These are phyloP conservation scores for Neurospora sp. DNA, from an alignment of 495 filamentous ascomycete species.

Conservation along the genomic window DNA sequence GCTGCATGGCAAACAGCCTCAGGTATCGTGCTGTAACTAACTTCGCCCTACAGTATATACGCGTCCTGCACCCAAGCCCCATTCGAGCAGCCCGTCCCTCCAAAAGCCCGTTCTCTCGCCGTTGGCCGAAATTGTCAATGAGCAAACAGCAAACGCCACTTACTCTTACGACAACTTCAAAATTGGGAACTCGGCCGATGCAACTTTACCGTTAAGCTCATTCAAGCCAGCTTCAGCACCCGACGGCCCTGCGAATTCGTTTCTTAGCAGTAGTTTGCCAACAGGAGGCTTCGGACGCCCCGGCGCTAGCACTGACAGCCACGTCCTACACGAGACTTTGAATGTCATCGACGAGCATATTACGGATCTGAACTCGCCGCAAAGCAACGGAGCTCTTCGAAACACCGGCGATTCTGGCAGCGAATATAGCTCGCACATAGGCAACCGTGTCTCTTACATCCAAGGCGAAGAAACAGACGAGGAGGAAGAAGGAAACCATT, in stretches of 20 bases:
- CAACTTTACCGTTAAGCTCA: slow-evolving; percentile 31
- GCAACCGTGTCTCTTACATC: slow-evolving; percentile 76
- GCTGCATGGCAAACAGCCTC: neutral
- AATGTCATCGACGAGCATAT: slow-evolving; percentile 99
- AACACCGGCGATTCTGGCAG: slow-evolving; percentile 73
- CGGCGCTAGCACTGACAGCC: slow-evolving; percentile 48
- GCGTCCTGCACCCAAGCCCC: slow-evolving; percentile 35
- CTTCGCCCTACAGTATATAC: slow-evolving; percentile 39
- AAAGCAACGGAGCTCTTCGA: slow-evolving; percentile 37
- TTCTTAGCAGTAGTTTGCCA: slow-evolving; percentile 12
- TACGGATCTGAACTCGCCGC: slow-evolving; percentile 75
- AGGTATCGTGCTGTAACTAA: slow-evolving; percentile 6
- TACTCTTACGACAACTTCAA: slow-evolving; percentile 5
- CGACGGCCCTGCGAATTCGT: slow-evolving; percentile 9
- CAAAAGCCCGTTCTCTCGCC: slow-evolving; percentile 23
- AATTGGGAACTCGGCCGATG: slow-evolving; percentile 13
- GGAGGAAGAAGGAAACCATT: slow-evolving; percentile 45
- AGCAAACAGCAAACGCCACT: slow-evolving; percentile 15
- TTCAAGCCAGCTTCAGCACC: slow-evolving; percentile 17
- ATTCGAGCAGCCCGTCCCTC: slow-evolving; percentile 10
- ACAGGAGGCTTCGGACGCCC: slow-evolving; percentile 19
- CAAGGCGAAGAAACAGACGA: slow-evolving; percentile 82
- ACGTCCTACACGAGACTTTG: slow-evolving; percentile 91
- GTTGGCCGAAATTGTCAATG: slow-evolving; percentile 18
- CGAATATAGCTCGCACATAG: slow-evolving; percentile 74